Conservation (phyloP, 1,284 basidiomycete genomes). For the Cutaneotrichosporon cyanovorans region DNA sequence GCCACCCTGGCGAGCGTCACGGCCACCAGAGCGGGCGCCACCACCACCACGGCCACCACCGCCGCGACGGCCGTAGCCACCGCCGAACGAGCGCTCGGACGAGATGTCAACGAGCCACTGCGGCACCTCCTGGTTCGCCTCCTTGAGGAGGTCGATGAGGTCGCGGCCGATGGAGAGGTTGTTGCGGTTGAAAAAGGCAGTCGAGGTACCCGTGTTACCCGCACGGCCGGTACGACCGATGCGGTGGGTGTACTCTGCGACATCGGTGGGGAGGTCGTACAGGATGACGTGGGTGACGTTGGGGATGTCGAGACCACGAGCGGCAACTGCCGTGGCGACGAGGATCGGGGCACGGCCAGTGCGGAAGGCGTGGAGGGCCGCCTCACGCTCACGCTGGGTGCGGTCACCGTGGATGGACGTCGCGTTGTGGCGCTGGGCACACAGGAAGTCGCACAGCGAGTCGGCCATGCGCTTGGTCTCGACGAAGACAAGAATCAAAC, state of each 20-base stretch:
- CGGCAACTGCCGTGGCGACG: slow-evolving; percentile 96
- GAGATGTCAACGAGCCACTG: slow-evolving; percentile 83
- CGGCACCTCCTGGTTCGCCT: slow-evolving; percentile 95
- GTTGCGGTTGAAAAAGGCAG: slow-evolving; percentile 86
- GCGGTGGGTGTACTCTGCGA: slow-evolving; percentile 97
- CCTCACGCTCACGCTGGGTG: slow-evolving; percentile 94
- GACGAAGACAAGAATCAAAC: slow-evolving; percentile 92
- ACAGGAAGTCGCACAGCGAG: slow-evolving; percentile 93
- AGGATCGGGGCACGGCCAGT: slow-evolving; percentile 90
- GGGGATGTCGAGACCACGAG: slow-evolving; percentile 98
- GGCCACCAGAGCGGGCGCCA: slow-evolving; percentile 56
- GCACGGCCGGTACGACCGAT: slow-evolving; percentile 99
- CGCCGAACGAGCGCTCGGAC: slow-evolving; percentile 70
- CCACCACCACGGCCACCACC: slow-evolving; percentile 54
- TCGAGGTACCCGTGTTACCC: slow-evolving; percentile 93
- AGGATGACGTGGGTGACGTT: slow-evolving; percentile 95
- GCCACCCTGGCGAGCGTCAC: slow-evolving; percentile 46
- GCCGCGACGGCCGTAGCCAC: slow-evolving; percentile 49
- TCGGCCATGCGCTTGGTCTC: slow-evolving; percentile 99
- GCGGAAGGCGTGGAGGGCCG: slow-evolving; percentile 90
- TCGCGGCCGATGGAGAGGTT: slow-evolving; percentile 90
- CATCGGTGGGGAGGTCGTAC: slow-evolving; percentile 97
- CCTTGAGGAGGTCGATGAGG: slow-evolving; percentile 83
- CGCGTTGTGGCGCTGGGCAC: slow-evolving; percentile 72
- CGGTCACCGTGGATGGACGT: slow-evolving; percentile 99